Evolutionary conservation across 805 yeast genomes (phyloP), one percentile per base, ranked within the genome.

Genomic region (Ogataea ramenticola): DNA sequence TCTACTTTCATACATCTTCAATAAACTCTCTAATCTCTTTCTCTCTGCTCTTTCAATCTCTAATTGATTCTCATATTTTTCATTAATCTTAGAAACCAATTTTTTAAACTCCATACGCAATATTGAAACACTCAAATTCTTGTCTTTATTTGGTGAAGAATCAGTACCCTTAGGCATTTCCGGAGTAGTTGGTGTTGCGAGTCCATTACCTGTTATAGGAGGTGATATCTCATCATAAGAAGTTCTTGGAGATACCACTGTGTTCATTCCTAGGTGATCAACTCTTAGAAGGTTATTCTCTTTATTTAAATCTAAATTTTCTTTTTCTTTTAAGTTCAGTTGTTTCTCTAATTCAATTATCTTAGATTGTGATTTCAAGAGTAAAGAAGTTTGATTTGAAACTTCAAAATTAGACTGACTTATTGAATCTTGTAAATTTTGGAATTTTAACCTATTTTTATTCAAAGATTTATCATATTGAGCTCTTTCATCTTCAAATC

Each of bases 51-150:
- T 68, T 58, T 82, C 87, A 49, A 72, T 71, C 32, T 69, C 67
- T 38, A 84, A 58, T 49, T 82, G 85, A 11, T 65, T 54, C 50
- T 81, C 86, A 53, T 80, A 78, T 45, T 71, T 77, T 39, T 71
- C 75, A 48, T 80, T 86, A 45, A 82, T 75, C 34, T 78, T 80
- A 20, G 71, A 64, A 4, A 83, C 79, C 41, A 82, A 64, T 52
- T 77, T 80, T 60, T 77, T 82, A 64, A 83, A 84, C 59, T 84
- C 89, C 48, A 75, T 70, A 45, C 86, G 67, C 60, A 84, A 64
- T 3, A 82, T 79, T 0, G 80, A 74, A 33, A 75, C 75, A 49
- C 64, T 58, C 9, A 61, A 53, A 34, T 51, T 50, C 16, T 38
- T 24, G 17, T 32, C 20, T n/a, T 22, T 21, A 27, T 41, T 33